These are phyloP conservation scores for Larix sibirica DNA, from an alignment of 83 land plant species.

Conservation along the genomic window DNA sequence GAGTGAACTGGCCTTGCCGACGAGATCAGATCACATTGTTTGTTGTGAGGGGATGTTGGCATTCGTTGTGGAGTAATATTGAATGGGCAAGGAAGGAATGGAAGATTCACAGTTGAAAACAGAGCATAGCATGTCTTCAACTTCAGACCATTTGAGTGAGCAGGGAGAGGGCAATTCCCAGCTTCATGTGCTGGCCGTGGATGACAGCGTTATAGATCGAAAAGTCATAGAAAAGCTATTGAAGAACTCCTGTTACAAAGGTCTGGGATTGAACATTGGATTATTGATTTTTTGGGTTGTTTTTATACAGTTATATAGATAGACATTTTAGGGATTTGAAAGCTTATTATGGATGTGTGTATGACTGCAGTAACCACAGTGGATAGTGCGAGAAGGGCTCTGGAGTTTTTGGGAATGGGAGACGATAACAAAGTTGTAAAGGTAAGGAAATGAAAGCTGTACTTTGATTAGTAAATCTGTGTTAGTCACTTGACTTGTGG, in stretches of 20 bases:
- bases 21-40: neutral
- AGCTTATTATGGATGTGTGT: neutral
- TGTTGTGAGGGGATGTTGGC: neutral
- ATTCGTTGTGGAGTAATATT: neutral
- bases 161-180: slow-evolving; percentile 11
- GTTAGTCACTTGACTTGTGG: no score
- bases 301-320: neutral
- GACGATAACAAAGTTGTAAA: neutral
- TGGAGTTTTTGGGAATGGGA: slow-evolving; percentile 59
- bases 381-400: slow-evolving; percentile 55
- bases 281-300: neutral
- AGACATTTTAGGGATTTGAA: neutral
- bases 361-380: slow-evolving; percentile 58
- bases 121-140: neutral
- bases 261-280: neutral
- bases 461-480: no score
- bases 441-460: neutral
- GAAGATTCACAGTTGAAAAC: neutral
- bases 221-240: slow-evolving; percentile 81
- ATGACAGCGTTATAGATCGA: slow-evolving; percentile 66
- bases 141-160: neutral
- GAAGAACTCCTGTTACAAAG: slow-evolving; percentile 39
- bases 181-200: slow-evolving; percentile 79
- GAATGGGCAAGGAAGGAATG: neutral
- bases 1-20: neutral